Base-by-base conservation (phyloP, 176 grass and related monocot species). In the Oryza glumipatula region DNA sequence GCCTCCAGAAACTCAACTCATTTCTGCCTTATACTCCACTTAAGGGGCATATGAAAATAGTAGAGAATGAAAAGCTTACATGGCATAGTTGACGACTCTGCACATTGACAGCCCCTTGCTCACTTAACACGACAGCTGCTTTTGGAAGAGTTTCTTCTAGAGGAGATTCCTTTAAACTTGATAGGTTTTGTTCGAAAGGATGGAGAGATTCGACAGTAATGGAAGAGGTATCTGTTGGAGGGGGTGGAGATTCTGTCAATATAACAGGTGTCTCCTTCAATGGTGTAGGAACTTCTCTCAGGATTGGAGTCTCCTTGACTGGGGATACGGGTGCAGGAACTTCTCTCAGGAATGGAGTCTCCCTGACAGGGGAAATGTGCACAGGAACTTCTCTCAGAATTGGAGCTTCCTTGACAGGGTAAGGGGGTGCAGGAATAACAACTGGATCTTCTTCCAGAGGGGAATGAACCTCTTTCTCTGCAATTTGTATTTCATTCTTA, bases 51-150 rank as follows among this genome's bases (percentile, higher is more conserved):
- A 72, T 36, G 7, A 19, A 76, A 67, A 66, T 63, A 80, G 19
- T 44, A 44, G 0, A 51, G 35, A 77, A 61, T 56, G 61, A 84
- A 85, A 80, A 75, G 28, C 92, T 94, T 92, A 99, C 94, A 92
- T 88, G 94, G 89, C 84, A 99, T 86, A 90, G 80, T 74, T 94
- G 85, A 84, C 73, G 86, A 64, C 90, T 88, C 73, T 97, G 82
- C 68, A 81, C 30, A n/a, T 78, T 85, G 79, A 71, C 68, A 88
- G 88, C 52, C 81, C 76, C 89, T 96, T 88, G 72, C 56, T 90
- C 82, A 82, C 66, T 79, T 90, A 85, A 86, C 21, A 67, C 58
- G 49, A 84, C n/a, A 76, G 68, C 68, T 74, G 75, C 86, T 80
- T 87, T 39, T 26, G 45, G 84, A 88, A 58, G 30, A 61, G 64